Base-by-base conservation (phyloP, 202 grass and related monocot species). In the Panicum hallii region DNA sequence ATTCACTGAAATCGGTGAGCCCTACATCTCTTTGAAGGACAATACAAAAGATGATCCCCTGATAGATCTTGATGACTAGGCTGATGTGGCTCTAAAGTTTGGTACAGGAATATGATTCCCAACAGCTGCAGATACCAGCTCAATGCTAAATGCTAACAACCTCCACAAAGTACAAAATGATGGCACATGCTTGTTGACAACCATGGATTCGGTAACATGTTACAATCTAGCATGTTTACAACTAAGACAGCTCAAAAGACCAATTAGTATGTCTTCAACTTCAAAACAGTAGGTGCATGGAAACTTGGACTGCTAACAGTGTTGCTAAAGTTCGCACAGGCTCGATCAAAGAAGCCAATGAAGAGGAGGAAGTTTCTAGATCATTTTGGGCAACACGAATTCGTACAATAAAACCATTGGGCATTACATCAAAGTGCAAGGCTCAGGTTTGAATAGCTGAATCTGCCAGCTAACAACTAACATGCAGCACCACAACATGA, bases 171-270 rank as follows among this genome's bases (percentile, higher is more conserved):
- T 52, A 63, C 66, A 63, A 79, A 41, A 61, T 63, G 32, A 79
- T 63, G 75, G 42, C 79, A 87, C 55, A 64, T 85, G 64, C 36
- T 77, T 47, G 20, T 77, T 26, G 23, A 70, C 43, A 63, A 48
- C 61, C 40, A 77, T 63, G 26, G 16, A 54, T 85, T 63, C 36
- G 7, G 44, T 46, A 48, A 40, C 36, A 75, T 26, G 30, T 46
- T 40, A 2, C 55, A 72, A 19, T 53, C 16, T 74, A 65, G 66
- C 17, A 74, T 54, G 10, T 17, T 80, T 50, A 71, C 43, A 79
- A 30, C 19, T 26, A 78, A 4, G 13, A 75, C 46, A 85, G 11
- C 65, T 78, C 52, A 20, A 72, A 70, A 49, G 28, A 62, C 1
- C 41, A 26, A 48, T 23, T 40, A 70, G 26, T 40, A 46, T 10